These are phyloP conservation scores for Suhomyces guaymorum DNA, from an alignment of 1,139 yeast species.

Conservation along the genomic window DNA sequence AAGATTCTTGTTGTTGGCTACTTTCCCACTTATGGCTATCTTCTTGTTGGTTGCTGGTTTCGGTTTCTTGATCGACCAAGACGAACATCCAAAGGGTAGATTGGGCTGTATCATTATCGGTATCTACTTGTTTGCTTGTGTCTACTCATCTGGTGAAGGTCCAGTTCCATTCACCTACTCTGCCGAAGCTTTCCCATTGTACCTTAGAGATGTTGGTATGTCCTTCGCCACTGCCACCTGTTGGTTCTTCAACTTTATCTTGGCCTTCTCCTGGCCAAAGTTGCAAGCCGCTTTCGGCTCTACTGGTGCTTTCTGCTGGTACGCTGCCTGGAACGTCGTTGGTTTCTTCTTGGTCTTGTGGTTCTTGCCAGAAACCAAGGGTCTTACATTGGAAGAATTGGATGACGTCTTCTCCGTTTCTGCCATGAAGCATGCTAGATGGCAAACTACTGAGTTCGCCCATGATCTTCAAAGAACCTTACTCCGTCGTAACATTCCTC, in stretches of 20 bases:
- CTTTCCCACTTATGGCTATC: slow-evolving; percentile 74
- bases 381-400: slow-evolving; percentile 68
- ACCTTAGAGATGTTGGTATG: slow-evolving; percentile 84
- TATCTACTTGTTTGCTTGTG: slow-evolving; percentile 69
- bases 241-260: slow-evolving; percentile 82
- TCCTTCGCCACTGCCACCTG: slow-evolving; percentile 81
- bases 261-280: slow-evolving; percentile 84
- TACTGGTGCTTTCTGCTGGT: slow-evolving; percentile 87
- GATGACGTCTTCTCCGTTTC: slow-evolving; percentile 70
- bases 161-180: slow-evolving; percentile 90
- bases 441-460: slow-evolving; percentile 49
- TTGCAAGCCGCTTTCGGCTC: slow-evolving; percentile 64
- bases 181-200: slow-evolving; percentile 84
- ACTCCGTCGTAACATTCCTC: slow-evolving; percentile 44
- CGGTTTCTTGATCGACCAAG: slow-evolving; percentile 65
- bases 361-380: slow-evolving; percentile 71
- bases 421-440: slow-evolving; percentile 51
- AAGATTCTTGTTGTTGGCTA: slow-evolving; percentile 63
- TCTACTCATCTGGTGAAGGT: slow-evolving; percentile 85
- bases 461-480: slow-evolving; percentile 46
- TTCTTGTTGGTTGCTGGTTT: slow-evolving; percentile 73
- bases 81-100: slow-evolving; percentile 48
- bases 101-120: slow-evolving; percentile 69
- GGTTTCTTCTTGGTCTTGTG: slow-evolving; percentile 71
- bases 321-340: slow-evolving; percentile 82